A percentile compares a stretch with the other conserved stretches of the same genome.
Evolutionary conservation across 352 stramenopile species (phyloP).

Genomic region (Phytophthora boehmeriae): DNA sequence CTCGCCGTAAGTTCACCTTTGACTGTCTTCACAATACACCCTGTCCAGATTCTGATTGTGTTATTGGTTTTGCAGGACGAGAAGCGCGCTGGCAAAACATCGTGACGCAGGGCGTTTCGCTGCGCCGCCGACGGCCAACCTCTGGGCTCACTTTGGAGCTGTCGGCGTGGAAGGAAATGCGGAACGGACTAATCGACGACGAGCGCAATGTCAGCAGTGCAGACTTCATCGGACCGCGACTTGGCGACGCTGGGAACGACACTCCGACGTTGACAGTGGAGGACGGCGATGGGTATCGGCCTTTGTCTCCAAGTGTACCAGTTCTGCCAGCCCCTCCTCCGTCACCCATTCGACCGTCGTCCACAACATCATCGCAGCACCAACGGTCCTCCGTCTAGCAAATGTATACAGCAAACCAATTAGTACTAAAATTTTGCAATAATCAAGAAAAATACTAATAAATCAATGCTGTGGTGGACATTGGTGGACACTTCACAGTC

Average conservation of each 20-base stretch:
- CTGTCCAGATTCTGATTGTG: background rate
- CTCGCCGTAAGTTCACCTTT: constrained; percentile 29
- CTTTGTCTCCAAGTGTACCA: constrained; percentile 42
- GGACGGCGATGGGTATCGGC: constrained; percentile 49
- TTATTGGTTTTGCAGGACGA: constrained; percentile 13
- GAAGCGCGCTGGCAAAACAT: constrained; percentile 26
- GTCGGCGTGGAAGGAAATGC: constrained; percentile 62
- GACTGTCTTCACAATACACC: background rate
- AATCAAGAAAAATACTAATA: too few species aligned
- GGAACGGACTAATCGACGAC: constrained; percentile 50
- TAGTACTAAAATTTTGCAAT: background rate
- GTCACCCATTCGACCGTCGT: constrained; percentile 9
- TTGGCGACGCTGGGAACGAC: constrained; percentile 18
- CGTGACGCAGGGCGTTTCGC: constrained; percentile 22
- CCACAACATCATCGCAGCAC: background rate
- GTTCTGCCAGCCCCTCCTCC: constrained; percentile 24
- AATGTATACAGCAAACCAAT: background rate
- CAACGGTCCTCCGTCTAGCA: background rate
- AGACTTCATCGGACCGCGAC: constrained; percentile 16
- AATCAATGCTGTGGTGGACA: too few species aligned
- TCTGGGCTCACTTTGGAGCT: constrained; percentile 47
- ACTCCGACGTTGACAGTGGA: constrained; percentile 37
- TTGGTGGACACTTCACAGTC: too few species aligned
- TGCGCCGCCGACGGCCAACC: constrained; percentile 23
- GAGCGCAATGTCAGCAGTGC: constrained; percentile 49